Evolutionary conservation across 169 alveolate genomes (phyloP).

Genomic region (Plasmodium relictum): DNA sequence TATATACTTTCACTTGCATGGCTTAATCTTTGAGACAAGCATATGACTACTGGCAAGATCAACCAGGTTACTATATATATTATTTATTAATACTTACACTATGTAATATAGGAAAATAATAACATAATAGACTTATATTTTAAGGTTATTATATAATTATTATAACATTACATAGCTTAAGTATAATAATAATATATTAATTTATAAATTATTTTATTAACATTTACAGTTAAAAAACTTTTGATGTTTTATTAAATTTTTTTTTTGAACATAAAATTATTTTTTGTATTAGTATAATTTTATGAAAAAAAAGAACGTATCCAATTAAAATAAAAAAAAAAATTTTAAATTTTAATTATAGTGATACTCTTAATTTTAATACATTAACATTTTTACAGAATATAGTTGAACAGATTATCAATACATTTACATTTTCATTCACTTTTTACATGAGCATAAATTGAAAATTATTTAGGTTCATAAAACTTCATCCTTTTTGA

Average conservation of each 20-base stretch:
- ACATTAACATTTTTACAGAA: neutral
- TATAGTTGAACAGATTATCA: slow-evolving; percentile 1
- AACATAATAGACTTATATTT: too few relatives aligned
- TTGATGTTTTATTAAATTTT: neutral
- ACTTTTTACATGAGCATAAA: neutral
- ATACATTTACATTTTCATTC: neutral
- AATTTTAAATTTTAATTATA: neutral
- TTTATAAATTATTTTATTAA: neutral
- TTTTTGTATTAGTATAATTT: neutral
- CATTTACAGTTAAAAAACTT: neutral
- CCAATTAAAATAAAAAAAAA: neutral
- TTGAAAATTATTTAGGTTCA: neutral
- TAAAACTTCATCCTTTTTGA: neutral
- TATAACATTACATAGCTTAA: too few relatives aligned
- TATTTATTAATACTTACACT: neutral
- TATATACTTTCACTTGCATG: slow-evolving; percentile 95
- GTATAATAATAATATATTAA: neutral
- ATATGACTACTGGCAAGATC: slow-evolving; percentile 98
- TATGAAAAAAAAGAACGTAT: neutral
- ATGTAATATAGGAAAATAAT: too few relatives aligned
- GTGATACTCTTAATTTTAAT: neutral
- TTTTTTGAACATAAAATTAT: neutral
- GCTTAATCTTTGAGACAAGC: slow-evolving; percentile 97
- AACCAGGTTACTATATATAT: slow-evolving; percentile 93
- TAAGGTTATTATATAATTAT: neutral